Conservation (phyloP, 2,329 filamentous ascomycete genomes). For the Xylariales sp. region DNA sequence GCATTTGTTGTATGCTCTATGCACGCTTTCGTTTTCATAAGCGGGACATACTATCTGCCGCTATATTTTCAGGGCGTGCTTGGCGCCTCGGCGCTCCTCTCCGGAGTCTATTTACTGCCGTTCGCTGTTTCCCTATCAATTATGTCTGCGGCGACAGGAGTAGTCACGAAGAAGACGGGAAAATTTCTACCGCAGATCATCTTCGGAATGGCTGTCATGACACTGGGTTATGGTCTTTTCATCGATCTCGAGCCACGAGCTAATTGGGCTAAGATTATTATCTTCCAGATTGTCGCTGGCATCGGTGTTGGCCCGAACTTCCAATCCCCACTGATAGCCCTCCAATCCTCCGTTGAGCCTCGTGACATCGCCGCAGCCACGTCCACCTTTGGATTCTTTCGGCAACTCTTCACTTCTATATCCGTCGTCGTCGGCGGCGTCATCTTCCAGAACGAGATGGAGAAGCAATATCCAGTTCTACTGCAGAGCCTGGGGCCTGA, state of each 20-base stretch:
- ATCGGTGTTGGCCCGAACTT: slow-evolving; percentile 65
- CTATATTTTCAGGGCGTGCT: slow-evolving; percentile 73
- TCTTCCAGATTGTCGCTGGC: slow-evolving; percentile 60
- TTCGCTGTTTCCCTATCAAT: slow-evolving; percentile 64
- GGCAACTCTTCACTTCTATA: slow-evolving; percentile 63
- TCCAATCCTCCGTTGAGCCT: slow-evolving; percentile 58
- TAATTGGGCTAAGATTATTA: slow-evolving; percentile 51
- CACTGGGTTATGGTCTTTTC: slow-evolving; percentile 60
- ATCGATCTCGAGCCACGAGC: slow-evolving; percentile 55
- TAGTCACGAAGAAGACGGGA: slow-evolving; percentile 60
- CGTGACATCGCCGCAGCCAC: slow-evolving; percentile 66
- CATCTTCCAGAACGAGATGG: slow-evolving; percentile 73
- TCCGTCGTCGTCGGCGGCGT: slow-evolving; percentile 72
- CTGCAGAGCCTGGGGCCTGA: slow-evolving; percentile 43
- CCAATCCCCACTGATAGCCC: slow-evolving; percentile 62
- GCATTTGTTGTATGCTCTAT: slow-evolving; percentile 63
- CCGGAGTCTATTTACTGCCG: slow-evolving; percentile 67
- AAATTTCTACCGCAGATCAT: slow-evolving; percentile 60
- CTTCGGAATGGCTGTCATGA: slow-evolving; percentile 52
- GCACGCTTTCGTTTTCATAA: slow-evolving; percentile 75
- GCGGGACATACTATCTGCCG: slow-evolving; percentile 73
- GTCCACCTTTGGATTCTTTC: slow-evolving; percentile 61
- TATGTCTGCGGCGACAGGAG: slow-evolving; percentile 51
- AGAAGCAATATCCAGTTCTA: slow-evolving; percentile 46
- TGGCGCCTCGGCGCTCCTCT: slow-evolving; percentile 57